A percentile compares a stretch with the other conserved stretches of the same genome.
These are phyloP conservation scores for Emericellopsis cladophorae DNA, from an alignment of 2,329 filamentous ascomycete species.

Conservation along the genomic window DNA sequence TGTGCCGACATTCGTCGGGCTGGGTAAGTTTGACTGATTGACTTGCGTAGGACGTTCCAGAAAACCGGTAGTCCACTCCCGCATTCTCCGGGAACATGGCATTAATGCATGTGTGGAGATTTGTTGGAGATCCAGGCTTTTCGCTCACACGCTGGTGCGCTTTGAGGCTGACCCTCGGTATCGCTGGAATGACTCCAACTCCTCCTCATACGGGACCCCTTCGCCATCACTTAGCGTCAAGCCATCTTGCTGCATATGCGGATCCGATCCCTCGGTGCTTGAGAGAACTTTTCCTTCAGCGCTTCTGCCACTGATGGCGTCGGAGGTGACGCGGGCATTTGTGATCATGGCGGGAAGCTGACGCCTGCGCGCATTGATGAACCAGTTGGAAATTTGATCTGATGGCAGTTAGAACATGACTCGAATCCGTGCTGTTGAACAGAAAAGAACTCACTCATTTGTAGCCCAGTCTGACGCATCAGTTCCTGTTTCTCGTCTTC, in stretches of 20 bases:
- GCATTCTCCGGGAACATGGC: no score
- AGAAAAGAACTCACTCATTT: slow-evolving; percentile 51
- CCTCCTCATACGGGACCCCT: slow-evolving; percentile 3
- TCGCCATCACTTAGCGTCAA: slow-evolving; percentile 4
- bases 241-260: neutral
- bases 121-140: no score
- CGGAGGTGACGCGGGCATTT: slow-evolving; percentile 38
- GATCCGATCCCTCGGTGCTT: slow-evolving; percentile 1
- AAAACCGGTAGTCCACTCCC: no score
- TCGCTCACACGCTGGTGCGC: slow-evolving; percentile 1
- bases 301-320: slow-evolving; percentile 26
- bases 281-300: slow-evolving; percentile 1
- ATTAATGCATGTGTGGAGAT: no score
- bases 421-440: neutral
- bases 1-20: no score
- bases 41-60: no score
- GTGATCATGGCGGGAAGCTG: slow-evolving; percentile 49
- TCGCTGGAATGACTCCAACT: neutral
- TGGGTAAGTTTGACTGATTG: no score
- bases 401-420: neutral
- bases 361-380: slow-evolving; percentile 63
- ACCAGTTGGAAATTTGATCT: slow-evolving; percentile 71
- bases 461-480: slow-evolving; percentile 62
- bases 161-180: neutral
- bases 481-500: slow-evolving; percentile 80